Percentiles rank a stretch among this genome's conserved stretches.
phyloP scores from a whole-genome alignment of 208 protist species.

The Angomonas ambiguus region DNA sequence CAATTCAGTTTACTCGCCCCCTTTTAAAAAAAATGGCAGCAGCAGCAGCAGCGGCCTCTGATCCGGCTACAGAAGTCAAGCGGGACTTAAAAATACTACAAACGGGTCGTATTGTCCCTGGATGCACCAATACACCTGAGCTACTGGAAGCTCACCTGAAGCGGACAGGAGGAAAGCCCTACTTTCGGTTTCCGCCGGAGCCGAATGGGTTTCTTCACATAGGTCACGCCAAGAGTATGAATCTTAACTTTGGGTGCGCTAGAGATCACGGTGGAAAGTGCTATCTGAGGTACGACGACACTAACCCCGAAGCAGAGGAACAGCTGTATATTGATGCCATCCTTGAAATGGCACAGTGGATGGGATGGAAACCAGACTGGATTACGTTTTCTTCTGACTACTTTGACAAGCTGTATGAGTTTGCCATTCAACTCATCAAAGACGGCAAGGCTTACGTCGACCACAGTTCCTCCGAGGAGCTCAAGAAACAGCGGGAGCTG shows the following conservation, averaged over 20 bases:
- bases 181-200: conserved; percentile 96
- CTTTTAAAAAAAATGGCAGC: conserved; percentile 32
- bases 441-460: conserved; percentile 97
- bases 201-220: conserved; percentile 99
- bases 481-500: conserved; percentile 86
- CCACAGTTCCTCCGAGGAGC: conserved; percentile 94
- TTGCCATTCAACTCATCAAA: conserved; percentile 98
- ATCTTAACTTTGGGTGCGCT: conserved; percentile 98
- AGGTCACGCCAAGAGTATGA: conserved; percentile 99
- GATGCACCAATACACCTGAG: conserved; percentile 69
- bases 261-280: conserved; percentile 90
- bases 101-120: conserved; percentile 75
- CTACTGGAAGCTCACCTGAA: conserved; percentile 56
- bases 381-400: conserved; percentile 99
- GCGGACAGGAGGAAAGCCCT: conserved; percentile 65
- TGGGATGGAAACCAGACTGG: conserved; percentile 90
- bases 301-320: conserved; percentile 98
- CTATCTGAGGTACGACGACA: conserved; percentile 99
- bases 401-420: conserved; percentile 98
- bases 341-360: conserved; percentile 87
- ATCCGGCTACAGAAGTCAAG: conserved; percentile 47
- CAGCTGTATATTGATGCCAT: conserved; percentile 98
- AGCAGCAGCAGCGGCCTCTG: conserved; percentile 13
- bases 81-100: conserved; percentile 71
- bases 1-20: conserved; percentile 37